phyloP scores from a whole-genome alignment of 768 basidiomycete genomes.

The Rhizopogon roseolus region DNA sequence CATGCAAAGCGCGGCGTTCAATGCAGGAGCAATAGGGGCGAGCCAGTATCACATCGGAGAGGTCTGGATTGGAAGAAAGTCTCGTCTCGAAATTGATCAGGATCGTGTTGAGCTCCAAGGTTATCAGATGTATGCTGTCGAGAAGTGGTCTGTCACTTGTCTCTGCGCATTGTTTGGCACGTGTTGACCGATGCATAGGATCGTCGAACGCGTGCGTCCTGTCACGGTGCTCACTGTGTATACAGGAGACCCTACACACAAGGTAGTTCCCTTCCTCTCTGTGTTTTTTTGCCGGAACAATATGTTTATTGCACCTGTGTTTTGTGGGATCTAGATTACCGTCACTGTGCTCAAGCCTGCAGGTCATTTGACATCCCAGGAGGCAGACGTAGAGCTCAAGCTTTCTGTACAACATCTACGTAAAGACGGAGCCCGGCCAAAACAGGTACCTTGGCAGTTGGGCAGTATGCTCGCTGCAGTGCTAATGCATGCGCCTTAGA shows the following conservation, averaged over 20 bases:
- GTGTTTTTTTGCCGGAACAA: not conserved
- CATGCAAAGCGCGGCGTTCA: slow-evolving; percentile 10
- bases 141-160: slow-evolving; percentile 55
- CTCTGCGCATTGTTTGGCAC: not conserved
- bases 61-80: slow-evolving; percentile 41
- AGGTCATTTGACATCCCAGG: slow-evolving; percentile 33
- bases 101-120: slow-evolving; percentile 44
- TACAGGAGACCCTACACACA: slow-evolving; percentile 71
- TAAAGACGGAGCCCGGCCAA: slow-evolving; percentile 70
- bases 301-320: slow-evolving; percentile 11
- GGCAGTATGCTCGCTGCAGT: not conserved
- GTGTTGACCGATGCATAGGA: slow-evolving; percentile 33
- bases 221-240: slow-evolving; percentile 66
- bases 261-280: slow-evolving; percentile 32
- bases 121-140: slow-evolving; percentile 83
- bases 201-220: slow-evolving; percentile 60
- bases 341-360: slow-evolving; percentile 52
- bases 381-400: slow-evolving; percentile 55
- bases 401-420: slow-evolving; percentile 55
- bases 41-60: slow-evolving; percentile 20
- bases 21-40: slow-evolving; percentile 1
- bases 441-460: slow-evolving; percentile 37
- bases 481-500: slow-evolving; percentile 32
- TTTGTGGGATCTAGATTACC: slow-evolving; percentile 41
- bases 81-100: slow-evolving; percentile 45